These are phyloP conservation scores for Neurospora sp. DNA, from an alignment of 2,329 filamentous ascomycete species.

Conservation along the genomic window DNA sequence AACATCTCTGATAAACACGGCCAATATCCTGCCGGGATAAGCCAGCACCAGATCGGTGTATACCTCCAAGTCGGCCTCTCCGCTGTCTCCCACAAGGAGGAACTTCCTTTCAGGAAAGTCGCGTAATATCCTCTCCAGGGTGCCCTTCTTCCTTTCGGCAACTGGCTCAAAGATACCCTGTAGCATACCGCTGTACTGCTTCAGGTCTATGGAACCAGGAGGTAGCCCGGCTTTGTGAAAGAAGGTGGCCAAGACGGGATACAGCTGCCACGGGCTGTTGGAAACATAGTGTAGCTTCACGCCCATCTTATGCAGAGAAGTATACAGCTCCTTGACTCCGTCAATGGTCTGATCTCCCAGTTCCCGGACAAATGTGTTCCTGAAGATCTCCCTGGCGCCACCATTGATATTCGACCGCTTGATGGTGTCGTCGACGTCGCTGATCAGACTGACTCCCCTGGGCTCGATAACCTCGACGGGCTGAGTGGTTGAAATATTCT, in stretches of 20 bases:
- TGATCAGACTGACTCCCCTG: constrained; percentile 81
- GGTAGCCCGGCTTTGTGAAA: constrained; percentile 75
- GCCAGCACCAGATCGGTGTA: constrained; percentile 87
- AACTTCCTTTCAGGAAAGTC: constrained; percentile 90
- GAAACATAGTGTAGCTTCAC: constrained; percentile 94
- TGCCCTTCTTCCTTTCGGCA: constrained; percentile 84
- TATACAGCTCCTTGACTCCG: constrained; percentile 87
- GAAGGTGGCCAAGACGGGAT: constrained; percentile 76
- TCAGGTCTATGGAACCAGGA: constrained; percentile 83
- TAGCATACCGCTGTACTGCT: constrained; percentile 93
- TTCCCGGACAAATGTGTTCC: constrained; percentile 89
- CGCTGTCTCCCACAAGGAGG: constrained; percentile 87
- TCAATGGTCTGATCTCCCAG: constrained; percentile 71
- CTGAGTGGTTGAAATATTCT: constrained; percentile 72
- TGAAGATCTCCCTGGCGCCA: constrained; percentile 88
- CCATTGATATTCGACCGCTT: constrained; percentile 86
- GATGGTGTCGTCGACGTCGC: constrained; percentile 95
- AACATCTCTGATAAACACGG: constrained; percentile 90
- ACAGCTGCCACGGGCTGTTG: constrained; percentile 98
- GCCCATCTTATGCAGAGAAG: constrained; percentile 62
- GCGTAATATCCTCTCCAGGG: constrained; percentile 70
- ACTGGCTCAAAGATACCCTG: constrained; percentile 98
- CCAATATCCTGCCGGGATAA: constrained; percentile 73
- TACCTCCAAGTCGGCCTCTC: constrained; percentile 92
- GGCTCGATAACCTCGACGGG: constrained; percentile 68